Base-by-base conservation (phyloP, 352 stramenopile genomes). In the Pythium plurisporium region DNA sequence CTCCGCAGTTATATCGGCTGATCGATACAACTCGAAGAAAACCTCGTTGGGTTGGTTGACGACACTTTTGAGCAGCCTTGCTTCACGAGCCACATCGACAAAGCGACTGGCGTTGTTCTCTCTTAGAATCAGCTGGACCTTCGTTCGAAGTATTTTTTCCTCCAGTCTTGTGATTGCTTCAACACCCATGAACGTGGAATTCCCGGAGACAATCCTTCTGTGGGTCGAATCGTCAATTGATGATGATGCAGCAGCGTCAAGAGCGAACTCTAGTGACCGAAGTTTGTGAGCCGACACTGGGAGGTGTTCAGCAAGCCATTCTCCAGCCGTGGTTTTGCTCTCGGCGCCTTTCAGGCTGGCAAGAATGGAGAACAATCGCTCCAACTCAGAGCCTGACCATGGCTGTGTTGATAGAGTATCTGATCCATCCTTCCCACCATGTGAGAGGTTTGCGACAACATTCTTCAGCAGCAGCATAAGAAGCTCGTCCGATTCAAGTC, bases 401-500 rank as follows among this genome's bases (percentile, higher is more conserved):
- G 38, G 25, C 15, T 23, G 36, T 48, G 30, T 53, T 40, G 56
- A 57, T 34, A 8, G 14, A 23, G 42, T 17, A n/a, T 12, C 22
- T 19, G 23, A 17, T 34, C 23, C 42, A 22, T 49, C 22, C 23
- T 49, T 4, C 4, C 26, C 12, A 49, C 50, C n/a, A 27, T 17
- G 17, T 40, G 45, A 27, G n/a, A 59, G 42, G 4, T 45, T 23
- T 23, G 64, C 46, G 17, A 93, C 70, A 62, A 90, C 74, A 37
- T 79, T 86, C 47, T 89, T 90, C 11, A 93, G 46, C 19, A 91
- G 59, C 26, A 90, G 43, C 68, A 93, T 91, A 52, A 87, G 70
- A 17, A 90, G 25, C 47, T 93, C 79, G 49, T 93, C 79, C 1
- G 73, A 64, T 19, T 91, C 65, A 9, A 93, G 57, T 15, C 72